A percentile compares a stretch with the other conserved stretches of the same genome.
phyloP scores from a whole-genome alignment of 2,329 filamentous ascomycete genomes.

The Aureobasidium sp. region DNA sequence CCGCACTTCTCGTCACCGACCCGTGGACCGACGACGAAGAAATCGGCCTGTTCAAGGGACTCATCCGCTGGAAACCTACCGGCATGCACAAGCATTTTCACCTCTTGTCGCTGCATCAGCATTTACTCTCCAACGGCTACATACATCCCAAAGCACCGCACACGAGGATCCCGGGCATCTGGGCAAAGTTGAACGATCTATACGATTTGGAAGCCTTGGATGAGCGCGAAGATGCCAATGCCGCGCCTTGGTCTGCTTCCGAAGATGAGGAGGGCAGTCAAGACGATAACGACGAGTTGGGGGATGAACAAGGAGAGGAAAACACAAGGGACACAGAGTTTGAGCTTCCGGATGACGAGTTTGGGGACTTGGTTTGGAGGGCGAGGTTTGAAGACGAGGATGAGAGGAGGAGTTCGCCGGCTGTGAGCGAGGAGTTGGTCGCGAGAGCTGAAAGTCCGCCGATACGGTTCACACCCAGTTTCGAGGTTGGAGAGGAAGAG shows the following conservation, averaged over 20 bases:
- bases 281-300: constrained; percentile 34
- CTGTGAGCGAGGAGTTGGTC: constrained; percentile 27
- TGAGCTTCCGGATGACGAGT: constrained; percentile 36
- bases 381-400: constrained; percentile 27
- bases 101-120: constrained; percentile 64
- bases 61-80: constrained; percentile 94
- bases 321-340: constrained; percentile 29
- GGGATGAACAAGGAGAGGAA: constrained; percentile 34
- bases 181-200: constrained; percentile 74
- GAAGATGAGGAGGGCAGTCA: constrained; percentile 31
- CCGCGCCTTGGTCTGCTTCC: constrained; percentile 46
- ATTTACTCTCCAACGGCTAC: constrained; percentile 29
- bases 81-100: constrained; percentile 92
- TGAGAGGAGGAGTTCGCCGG: constrained; percentile 17
- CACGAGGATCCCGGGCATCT: constrained; percentile 84
- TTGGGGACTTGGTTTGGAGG: constrained; percentile 39
- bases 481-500: constrained; percentile 18
- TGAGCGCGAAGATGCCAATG: constrained; percentile 63
- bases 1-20: constrained; percentile 48
- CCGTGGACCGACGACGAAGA: constrained; percentile 96
- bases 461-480: constrained; percentile 28
- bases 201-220: constrained; percentile 85
- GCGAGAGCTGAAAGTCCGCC: constrained; percentile 26
- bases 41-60: constrained; percentile 82
- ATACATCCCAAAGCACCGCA: constrained; percentile 46